A percentile compares a stretch with the other conserved stretches of the same genome.
Conservation (phyloP, 1,139 yeast species). For the Tardiomyces blankii region DNA sequence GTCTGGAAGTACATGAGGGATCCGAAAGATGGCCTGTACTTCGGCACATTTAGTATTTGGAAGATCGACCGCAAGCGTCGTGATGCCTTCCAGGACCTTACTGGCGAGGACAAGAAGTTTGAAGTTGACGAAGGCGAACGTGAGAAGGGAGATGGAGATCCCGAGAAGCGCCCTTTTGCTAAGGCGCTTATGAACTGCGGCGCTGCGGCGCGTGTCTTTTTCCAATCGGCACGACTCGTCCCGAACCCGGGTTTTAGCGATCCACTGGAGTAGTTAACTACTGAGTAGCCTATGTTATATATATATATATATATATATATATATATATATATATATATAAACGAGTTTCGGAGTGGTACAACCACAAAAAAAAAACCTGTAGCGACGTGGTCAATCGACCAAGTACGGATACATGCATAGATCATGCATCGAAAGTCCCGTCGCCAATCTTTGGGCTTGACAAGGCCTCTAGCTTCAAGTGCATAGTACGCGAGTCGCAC, state of each 20-base stretch:
- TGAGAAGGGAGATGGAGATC: constrained; percentile 28
- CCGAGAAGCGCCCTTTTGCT: constrained; percentile 30
- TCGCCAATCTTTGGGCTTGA: too few species aligned
- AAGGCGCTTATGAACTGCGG: constrained; percentile 57
- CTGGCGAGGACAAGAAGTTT: constrained; percentile 46
- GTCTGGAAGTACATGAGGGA: constrained; percentile 45
- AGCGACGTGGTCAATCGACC: too few species aligned
- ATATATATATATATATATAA: too few species aligned
- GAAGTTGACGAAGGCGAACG: constrained; percentile 43
- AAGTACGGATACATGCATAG: too few species aligned
- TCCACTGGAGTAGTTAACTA: background rate
- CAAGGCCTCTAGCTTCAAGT: too few species aligned
- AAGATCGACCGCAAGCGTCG: constrained; percentile 40
- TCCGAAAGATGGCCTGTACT: constrained; percentile 48
- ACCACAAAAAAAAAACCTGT: background rate
- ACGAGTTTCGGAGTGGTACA: background rate
- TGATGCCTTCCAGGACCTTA: constrained; percentile 41
- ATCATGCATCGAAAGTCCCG: too few species aligned
- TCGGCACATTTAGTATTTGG: constrained; percentile 53
- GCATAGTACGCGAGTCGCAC: too few species aligned
- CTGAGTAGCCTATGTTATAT: too few species aligned
- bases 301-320: background rate
- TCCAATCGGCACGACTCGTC: constrained; percentile 53
- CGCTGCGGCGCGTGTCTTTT: constrained; percentile 57
- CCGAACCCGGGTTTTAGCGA: constrained; percentile 16